Conservation (phyloP, 768 basidiomycete genomes). For the Fibroporia radiculosa region DNA sequence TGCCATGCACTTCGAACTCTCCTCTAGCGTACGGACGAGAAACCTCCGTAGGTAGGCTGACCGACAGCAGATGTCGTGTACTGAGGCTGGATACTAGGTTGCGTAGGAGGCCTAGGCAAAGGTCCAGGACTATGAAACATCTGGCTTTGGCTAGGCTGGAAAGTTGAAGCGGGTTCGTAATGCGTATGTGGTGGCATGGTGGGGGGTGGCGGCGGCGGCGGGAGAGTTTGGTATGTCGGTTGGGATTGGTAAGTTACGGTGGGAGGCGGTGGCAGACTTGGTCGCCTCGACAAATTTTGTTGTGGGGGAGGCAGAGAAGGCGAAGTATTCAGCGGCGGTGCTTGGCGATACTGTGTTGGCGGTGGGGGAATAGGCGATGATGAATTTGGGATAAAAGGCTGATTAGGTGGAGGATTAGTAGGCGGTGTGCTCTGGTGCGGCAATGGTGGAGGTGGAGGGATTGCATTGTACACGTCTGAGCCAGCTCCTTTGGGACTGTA, state of each 20-base stretch:
- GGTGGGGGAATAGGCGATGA: constrained; percentile 22
- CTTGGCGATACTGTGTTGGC: background rate
- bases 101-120: constrained; percentile 20
- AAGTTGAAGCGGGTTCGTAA: constrained; percentile 4
- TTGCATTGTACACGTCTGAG: constrained; percentile 9
- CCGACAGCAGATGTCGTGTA: constrained; percentile 8
- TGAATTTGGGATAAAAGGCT: constrained; percentile 13
- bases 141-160: constrained; percentile 9
- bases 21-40: constrained; percentile 8
- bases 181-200: constrained; percentile 12
- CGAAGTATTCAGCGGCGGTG: background rate
- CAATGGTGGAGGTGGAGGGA: constrained; percentile 16
- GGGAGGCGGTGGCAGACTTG: constrained; percentile 35
- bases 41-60: constrained; percentile 11
- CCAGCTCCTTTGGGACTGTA: constrained; percentile 3
- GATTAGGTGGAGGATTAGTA: constrained; percentile 7
- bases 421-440: constrained; percentile 5
- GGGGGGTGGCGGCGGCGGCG: constrained; percentile 18
- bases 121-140: constrained; percentile 21
- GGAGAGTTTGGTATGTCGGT: constrained; percentile 13
- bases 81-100: constrained; percentile 10
- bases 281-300: constrained; percentile 26
- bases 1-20: too few relatives aligned
- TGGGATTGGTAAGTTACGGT: constrained; percentile 19
- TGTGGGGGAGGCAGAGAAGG: constrained; percentile 6